Conservation (phyloP, 768 basidiomycete species). For the Boletus huronensis region DNA sequence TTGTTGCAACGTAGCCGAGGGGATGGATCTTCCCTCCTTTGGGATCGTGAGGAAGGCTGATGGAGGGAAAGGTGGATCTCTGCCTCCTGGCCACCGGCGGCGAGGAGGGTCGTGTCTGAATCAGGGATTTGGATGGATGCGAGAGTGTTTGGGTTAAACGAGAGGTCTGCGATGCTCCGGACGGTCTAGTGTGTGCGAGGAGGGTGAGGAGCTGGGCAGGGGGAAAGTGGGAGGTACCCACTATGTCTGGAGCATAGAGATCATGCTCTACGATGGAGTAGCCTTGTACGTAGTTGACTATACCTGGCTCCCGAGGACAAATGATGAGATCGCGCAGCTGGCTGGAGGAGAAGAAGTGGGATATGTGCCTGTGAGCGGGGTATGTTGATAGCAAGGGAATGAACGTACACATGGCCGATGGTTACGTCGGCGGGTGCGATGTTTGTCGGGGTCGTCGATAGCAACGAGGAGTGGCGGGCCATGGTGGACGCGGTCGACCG, state of each 20-base stretch:
- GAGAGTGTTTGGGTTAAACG: slow-evolving; percentile 63
- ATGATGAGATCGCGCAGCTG: slow-evolving; percentile 78
- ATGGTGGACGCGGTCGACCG: slow-evolving; percentile 27
- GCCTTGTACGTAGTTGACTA: slow-evolving; percentile 59
- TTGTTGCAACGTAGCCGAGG: slow-evolving; percentile 8
- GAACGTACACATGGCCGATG: slow-evolving; percentile 62
- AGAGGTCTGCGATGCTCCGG: slow-evolving; percentile 48
- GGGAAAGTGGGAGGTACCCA: slow-evolving; percentile 31
- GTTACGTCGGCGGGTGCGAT: slow-evolving; percentile 43
- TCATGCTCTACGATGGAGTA: slow-evolving; percentile 60
- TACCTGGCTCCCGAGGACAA: slow-evolving; percentile 63
- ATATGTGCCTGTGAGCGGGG: slow-evolving; percentile 9
- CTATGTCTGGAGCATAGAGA: slow-evolving; percentile 43
- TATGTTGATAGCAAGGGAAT: slow-evolving; percentile 1
- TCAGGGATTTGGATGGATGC: slow-evolving; percentile 51
- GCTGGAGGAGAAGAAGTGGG: slow-evolving; percentile 33
- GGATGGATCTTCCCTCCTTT: slow-evolving; percentile 13
- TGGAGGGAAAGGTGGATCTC: slow-evolving; percentile 66
- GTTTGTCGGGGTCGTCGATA: slow-evolving; percentile 42
- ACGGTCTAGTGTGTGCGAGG: slow-evolving; percentile 35
- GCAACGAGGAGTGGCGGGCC: slow-evolving; percentile 45
- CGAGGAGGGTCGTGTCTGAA: slow-evolving; percentile 57
- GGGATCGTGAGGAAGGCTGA: slow-evolving; percentile 23
- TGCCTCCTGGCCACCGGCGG: slow-evolving; percentile 70
- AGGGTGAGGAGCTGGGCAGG: slow-evolving; percentile 13